A percentile compares a stretch with the other conserved stretches of the same genome.
Evolutionary conservation across 106 monocot genomes (phyloP).

Genomic region (Chionographis japonica): DNA sequence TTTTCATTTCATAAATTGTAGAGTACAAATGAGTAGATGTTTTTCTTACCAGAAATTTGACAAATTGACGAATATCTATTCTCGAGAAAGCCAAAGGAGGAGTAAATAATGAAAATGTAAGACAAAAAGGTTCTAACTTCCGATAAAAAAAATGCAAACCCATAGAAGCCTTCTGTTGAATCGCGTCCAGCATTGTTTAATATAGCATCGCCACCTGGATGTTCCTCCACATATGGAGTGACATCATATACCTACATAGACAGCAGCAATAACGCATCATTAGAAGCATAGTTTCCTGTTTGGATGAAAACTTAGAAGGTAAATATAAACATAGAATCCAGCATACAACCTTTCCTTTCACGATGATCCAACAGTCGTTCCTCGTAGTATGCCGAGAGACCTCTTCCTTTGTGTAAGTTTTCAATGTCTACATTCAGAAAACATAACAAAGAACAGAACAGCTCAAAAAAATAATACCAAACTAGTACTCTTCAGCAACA

Average conservation of each 20-base stretch:
- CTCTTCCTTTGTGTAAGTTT: conserved; percentile 64
- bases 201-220: conserved; percentile 96
- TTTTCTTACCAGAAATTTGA: no score
- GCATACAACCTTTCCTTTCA: conserved; percentile 78
- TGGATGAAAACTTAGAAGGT: not conserved
- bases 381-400: conserved; percentile 68
- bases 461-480: no score
- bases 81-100: no score
- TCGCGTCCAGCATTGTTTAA: conserved; percentile 87
- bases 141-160: conserved; percentile 32
- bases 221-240: conserved; percentile 93
- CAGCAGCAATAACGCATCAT: not conserved
- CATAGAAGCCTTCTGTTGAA: conserved; percentile 91
- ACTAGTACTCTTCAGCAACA: no score
- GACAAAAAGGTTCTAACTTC: not conserved
- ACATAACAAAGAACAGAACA: no score
- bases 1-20: no score
- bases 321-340: not conserved
- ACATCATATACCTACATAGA: conserved; percentile 83
- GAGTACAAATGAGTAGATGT: no score
- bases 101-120: not conserved
- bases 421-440: conserved; percentile 20
- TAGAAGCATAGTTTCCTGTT: not conserved
- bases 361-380: conserved; percentile 94
- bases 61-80: no score